Conservation (phyloP, 202 grass and related monocot species). For the Panicum virgatum region DNA sequence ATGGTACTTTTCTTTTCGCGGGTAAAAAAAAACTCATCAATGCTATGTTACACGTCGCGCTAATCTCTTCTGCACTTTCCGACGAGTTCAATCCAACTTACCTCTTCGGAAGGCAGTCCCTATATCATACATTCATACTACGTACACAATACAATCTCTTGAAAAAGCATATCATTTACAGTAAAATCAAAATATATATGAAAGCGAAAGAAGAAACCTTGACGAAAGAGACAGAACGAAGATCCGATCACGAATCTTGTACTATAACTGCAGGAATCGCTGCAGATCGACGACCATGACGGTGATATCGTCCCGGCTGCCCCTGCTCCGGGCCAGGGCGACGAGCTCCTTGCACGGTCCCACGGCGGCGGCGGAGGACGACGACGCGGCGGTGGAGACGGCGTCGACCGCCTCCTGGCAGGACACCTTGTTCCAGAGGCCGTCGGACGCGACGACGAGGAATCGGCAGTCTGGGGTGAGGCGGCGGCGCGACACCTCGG, state of each 20-base stretch:
- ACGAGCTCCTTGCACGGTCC: conserved; percentile 63
- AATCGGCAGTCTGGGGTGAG: conserved; percentile 49
- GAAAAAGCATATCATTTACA: conserved; percentile 11
- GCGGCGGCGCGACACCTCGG: conserved; percentile 39
- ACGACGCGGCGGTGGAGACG: background rate
- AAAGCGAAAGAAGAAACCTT: background rate
- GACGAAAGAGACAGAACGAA: background rate
- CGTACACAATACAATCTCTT: background rate
- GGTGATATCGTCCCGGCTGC: conserved; percentile 76
- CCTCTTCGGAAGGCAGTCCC: conserved; percentile 25
- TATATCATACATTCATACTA: background rate
- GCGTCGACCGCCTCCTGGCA: conserved; percentile 69
- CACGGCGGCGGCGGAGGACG: conserved; percentile 26
- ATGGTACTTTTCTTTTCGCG: too few species aligned
- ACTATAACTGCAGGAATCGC: conserved; percentile 18
- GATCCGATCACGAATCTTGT: background rate
- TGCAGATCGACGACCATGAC: conserved; percentile 74
- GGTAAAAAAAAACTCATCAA: background rate
- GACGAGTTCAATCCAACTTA: background rate
- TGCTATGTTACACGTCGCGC: background rate
- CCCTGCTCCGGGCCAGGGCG: conserved; percentile 49
- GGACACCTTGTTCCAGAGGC: conserved; percentile 77
- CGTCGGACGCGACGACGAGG: conserved; percentile 72
- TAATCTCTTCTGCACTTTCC: conserved; percentile 26
- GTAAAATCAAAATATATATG: background rate